Percentiles rank a stretch among this genome's conserved stretches.
phyloP scores from a whole-genome alignment of 2,329 filamentous ascomycete species.

The Trichoderma lentiforme region DNA sequence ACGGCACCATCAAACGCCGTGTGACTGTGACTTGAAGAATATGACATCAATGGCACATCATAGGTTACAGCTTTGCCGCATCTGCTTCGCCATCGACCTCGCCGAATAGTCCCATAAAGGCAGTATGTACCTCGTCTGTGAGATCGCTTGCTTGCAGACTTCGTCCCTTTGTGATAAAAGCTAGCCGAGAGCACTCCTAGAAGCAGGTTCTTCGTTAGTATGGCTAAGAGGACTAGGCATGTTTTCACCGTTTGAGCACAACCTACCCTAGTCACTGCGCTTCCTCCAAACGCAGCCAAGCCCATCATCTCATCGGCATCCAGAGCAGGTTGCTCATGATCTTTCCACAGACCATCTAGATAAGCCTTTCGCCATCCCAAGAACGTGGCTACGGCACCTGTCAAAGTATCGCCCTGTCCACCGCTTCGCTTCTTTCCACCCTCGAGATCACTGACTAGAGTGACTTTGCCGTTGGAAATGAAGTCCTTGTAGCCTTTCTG shows the following conservation, averaged over 20 bases:
- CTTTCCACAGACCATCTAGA: conserved; percentile 73
- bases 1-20: no score
- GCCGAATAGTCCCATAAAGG: conserved; percentile 78
- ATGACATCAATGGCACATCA: no score
- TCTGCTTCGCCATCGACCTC: conserved; percentile 52
- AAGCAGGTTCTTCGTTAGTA: not conserved
- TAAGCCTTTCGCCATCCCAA: conserved; percentile 87
- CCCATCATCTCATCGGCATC: conserved; percentile 61
- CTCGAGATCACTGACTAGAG: conserved; percentile 70
- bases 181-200: conserved; percentile 77
- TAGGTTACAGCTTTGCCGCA: conserved; percentile 34
- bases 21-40: no score
- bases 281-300: conserved; percentile 81
- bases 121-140: conserved; percentile 81
- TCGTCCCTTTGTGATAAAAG: conserved; percentile 80
- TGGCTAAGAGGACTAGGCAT: no score
- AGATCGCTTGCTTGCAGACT: conserved; percentile 90
- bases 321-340: conserved; percentile 42
- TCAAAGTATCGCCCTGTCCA: conserved; percentile 93
- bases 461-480: conserved; percentile 75
- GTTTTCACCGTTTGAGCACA: no score
- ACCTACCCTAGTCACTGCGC: conserved; percentile 75
- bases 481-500: conserved; percentile 84
- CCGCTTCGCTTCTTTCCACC: conserved; percentile 88
- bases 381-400: conserved; percentile 83